Evolutionary conservation across 768 basidiomycete species (phyloP).

Genomic region (Coprinopsis marcescibilis): DNA sequence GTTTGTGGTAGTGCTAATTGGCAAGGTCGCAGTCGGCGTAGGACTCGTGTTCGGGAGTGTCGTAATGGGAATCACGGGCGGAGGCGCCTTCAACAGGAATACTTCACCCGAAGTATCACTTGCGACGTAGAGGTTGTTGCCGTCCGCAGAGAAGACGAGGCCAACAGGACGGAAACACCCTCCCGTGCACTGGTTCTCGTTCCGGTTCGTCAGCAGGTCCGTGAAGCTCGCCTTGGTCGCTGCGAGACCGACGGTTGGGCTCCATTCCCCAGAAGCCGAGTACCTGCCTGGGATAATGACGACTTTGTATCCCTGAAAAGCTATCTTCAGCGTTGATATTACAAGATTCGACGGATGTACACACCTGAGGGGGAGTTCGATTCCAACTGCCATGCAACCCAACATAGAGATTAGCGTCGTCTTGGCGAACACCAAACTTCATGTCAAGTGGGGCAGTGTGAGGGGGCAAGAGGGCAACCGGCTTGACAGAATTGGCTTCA

Average conservation of each 20-base stretch:
- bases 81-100: conserved; percentile 4
- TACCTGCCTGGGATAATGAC: not conserved
- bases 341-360: not conserved
- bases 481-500: not conserved
- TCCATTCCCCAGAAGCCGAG: conserved; percentile 5
- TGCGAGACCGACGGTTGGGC: not conserved
- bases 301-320: conserved; percentile 4
- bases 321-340: not conserved
- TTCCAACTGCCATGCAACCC: conserved; percentile 8
- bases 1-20: conserved; percentile 17
- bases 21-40: not conserved
- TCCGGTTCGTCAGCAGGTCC: conserved; percentile 1
- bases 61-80: not conserved
- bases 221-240: conserved; percentile 1
- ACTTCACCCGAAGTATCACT: conserved; percentile 10
- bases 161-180: conserved; percentile 10
- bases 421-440: conserved; percentile 3
- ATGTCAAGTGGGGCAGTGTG: conserved; percentile 11
- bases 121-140: conserved; percentile 8
- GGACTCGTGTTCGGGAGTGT: not conserved
- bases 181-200: not conserved
- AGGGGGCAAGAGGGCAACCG: conserved; percentile 6
- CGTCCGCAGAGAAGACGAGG: conserved; percentile 3
- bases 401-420: conserved; percentile 5
- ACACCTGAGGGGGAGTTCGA: conserved; percentile 5